Evolutionary conservation across 2,329 filamentous ascomycete genomes (phyloP).

Genomic region (Penicillium sp.): DNA sequence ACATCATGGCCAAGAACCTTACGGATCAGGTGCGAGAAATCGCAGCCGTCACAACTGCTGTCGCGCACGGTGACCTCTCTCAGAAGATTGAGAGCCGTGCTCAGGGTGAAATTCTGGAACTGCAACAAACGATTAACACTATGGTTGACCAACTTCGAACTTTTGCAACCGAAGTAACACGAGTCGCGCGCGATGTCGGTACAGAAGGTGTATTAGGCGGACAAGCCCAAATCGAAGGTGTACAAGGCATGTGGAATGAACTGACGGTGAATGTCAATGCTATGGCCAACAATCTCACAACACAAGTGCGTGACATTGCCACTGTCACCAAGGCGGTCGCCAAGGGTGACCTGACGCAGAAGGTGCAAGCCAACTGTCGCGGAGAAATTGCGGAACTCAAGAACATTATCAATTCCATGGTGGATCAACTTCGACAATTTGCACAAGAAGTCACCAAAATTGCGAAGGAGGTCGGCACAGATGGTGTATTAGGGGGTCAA

Average conservation of each 20-base stretch:
- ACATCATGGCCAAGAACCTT: conserved; percentile 77
- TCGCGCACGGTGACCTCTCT: conserved; percentile 74
- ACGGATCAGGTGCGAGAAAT: conserved; percentile 82
- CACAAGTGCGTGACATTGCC: conserved; percentile 91
- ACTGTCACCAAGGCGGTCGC: conserved; percentile 64
- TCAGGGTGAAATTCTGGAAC: conserved; percentile 72
- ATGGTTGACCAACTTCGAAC: conserved; percentile 83
- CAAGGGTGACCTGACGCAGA: conserved; percentile 88
- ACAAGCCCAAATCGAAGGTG: conserved; percentile 75
- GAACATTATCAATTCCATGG: conserved; percentile 98
- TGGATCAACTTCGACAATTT: conserved; percentile 94
- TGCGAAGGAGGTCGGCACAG: conserved; percentile 91
- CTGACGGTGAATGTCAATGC: conserved; percentile 80
- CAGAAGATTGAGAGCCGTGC: conserved; percentile 79
- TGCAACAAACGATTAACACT: conserved; percentile 82
- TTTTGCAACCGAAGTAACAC: conserved; percentile 77
- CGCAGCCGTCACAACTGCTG: conserved; percentile 74
- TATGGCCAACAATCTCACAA: conserved; percentile 82
- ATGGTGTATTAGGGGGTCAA: conserved; percentile 88
- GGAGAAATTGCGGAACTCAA: conserved; percentile 93
- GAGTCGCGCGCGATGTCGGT: conserved; percentile 75
- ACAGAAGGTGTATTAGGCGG: conserved; percentile 78
- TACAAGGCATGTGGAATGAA: conserved; percentile 85
- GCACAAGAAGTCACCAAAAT: conserved; percentile 95
- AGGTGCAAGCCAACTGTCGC: conserved; percentile 86